Base-by-base conservation (phyloP, 495 filamentous ascomycete genomes). In the Trichoderma reesei region DNA sequence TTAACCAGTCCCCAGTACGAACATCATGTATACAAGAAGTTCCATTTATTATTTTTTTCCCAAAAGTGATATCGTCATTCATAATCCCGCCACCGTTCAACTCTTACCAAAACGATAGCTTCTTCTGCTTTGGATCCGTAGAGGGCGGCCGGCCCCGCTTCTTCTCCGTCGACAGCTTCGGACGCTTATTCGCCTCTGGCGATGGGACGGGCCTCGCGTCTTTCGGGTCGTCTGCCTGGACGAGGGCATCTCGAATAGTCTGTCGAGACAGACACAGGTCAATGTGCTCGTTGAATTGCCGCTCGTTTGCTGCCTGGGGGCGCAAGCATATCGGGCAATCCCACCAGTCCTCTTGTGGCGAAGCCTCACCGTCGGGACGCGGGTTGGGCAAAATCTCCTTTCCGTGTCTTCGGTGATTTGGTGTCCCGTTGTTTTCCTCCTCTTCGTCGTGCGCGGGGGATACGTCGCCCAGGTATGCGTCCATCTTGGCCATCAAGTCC, bases 251-350 rank as follows among this genome's bases (percentile, higher is more conserved):
- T 48, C 86, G 87, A 66, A 98, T 98, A 0, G 90, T 89, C 71
- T 88, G 84, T 56, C 85, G 78, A 2, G 92, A 96, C 8, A 99
- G 82, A 75, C 94, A 99, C 26, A 90, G 86, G 71, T 99, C 95
- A 59, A 99, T 88, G 73, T 99, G 95, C 61, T 88, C 86, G 67
- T 99, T 99, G 75, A 99, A 97, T 6, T 72, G 73, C 42, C 80
- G 79, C 71, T 97, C 91, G 66, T 91, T 83, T 0, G 92, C 86
- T 4, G 77, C 64, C 69, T 96, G 90, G 0, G 88, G 87, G 51
- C 86, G 78, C 3, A 72, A 72, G 72, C 94, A 98, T 42, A 98
- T 91, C 0, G 94, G 94, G 72, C 94, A 98, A 26, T 87, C 81
- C 92, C 91, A 97, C 68, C 79, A 81, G 37, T 83, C 75, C 51